These are phyloP conservation scores for Hysterangium stoloniferum DNA, from an alignment of 768 basidiomycete species.

Conservation along the genomic window DNA sequence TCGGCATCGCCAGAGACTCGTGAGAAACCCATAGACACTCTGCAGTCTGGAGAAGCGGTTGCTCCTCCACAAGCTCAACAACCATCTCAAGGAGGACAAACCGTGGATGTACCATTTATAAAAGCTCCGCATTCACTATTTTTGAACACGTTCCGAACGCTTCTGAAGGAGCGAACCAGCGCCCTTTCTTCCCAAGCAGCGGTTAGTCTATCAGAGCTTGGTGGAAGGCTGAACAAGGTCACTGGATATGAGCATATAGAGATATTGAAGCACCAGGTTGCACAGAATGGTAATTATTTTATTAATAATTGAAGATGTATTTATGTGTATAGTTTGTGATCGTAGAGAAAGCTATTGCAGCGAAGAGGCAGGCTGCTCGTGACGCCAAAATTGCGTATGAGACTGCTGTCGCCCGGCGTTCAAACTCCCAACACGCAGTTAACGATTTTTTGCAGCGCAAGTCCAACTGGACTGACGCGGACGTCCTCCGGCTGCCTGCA, in stretches of 20 bases:
- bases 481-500: conserved; percentile 81
- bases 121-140: no score
- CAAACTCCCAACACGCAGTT: conserved; percentile 87
- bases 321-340: conserved; percentile 14
- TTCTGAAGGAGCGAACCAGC: conserved; percentile 36
- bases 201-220: conserved; percentile 62
- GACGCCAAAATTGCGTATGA: conserved; percentile 72
- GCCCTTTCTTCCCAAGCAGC: conserved; percentile 49
- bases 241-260: conserved; percentile 94
- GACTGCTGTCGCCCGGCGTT: conserved; percentile 68
- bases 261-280: conserved; percentile 66
- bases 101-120: no score
- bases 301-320: conserved; percentile 1
- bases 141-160: conserved; percentile 30
- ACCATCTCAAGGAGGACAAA: conserved; percentile 12
- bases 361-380: conserved; percentile 57
- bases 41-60: no score
- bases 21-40: no score
- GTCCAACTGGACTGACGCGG: conserved; percentile 82
- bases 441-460: conserved; percentile 94
- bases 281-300: conserved; percentile 59
- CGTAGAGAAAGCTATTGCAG: conserved; percentile 67
- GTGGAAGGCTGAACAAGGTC: conserved; percentile 71
- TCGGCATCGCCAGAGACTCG: no score
- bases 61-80: no score